Evolutionary conservation across 768 basidiomycete genomes (phyloP).

Genomic region (Rhodotorula kratochvilovae): DNA sequence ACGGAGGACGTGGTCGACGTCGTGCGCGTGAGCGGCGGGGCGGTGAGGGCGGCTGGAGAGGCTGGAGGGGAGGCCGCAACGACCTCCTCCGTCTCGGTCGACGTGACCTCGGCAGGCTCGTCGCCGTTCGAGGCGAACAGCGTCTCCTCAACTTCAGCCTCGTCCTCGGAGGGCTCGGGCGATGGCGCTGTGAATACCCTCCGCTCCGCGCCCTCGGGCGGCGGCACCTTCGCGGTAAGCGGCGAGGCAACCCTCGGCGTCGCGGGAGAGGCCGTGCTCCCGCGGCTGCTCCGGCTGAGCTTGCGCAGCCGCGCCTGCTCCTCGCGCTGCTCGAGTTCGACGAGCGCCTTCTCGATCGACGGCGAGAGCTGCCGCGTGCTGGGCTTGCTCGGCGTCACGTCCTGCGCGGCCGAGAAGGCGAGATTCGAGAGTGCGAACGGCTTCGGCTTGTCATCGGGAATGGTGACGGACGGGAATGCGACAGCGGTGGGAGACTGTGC

Average conservation of each 20-base stretch:
- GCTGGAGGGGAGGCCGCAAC: background rate
- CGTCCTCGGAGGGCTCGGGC: background rate
- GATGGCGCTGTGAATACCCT: conserved; percentile 2
- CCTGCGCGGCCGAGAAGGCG: background rate
- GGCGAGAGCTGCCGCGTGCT: conserved; percentile 5
- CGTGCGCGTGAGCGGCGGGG: background rate
- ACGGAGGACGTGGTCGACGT: background rate
- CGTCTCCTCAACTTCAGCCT: background rate
- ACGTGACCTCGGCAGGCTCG: background rate
- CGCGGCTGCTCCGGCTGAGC: background rate
- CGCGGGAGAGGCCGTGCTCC: background rate
- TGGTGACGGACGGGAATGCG: background rate
- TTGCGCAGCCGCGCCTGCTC: conserved; percentile 9
- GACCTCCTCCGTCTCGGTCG: background rate
- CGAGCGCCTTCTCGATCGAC: conserved; percentile 18
- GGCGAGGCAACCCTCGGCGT: background rate
- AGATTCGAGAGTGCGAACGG: conserved; percentile 29
- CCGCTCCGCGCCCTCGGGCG: background rate
- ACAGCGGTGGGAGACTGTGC: background rate
- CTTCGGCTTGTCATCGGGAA: background rate
- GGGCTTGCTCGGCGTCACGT: background rate
- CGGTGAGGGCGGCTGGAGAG: background rate
- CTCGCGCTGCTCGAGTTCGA: conserved; percentile 15
- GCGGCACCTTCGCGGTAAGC: background rate
- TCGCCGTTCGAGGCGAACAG: background rate